Base-by-base conservation (phyloP, 2,329 filamentous ascomycete genomes). In the Raffaelea arxii region DNA sequence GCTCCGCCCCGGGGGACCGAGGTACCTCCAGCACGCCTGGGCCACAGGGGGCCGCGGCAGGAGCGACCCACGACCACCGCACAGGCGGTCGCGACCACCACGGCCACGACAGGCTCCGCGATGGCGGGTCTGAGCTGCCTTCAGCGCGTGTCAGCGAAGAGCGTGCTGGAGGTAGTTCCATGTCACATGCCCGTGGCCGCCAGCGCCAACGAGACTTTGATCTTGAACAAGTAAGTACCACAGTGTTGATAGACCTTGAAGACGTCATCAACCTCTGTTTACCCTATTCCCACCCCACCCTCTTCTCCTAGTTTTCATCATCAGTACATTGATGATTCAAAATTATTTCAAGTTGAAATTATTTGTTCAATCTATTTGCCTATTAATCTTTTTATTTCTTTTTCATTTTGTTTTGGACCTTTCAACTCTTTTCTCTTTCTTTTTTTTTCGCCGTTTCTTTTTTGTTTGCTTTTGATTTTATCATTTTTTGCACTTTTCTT, bases 161-260 rank as follows among this genome's bases (percentile, higher is more conserved):
- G 65, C 75, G 86, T 44, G 79, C 80, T 48, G 78, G 78, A 25
- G 73, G 69, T 25, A 71, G 75, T 42, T 72, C 75, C 41, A 73
- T 79, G 45, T 72, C 76, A 51, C 78, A 78, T 51, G 73, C 75
- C 11, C 72, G 86, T 50, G 84, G 84, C 18, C 83, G 83, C 43
- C 80, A 88, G 62, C 74, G 87, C 55, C 78, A 81, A 50, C 78
- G 87, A 50, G 87, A 94, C 58, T 86, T 82, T 62, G 87, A 94
- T 51, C 74, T 92, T 45, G 87, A 94, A 62, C 83, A 82, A 72
- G 86, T 89, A 62, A 74, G 77, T 74, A n/a, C 22, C 39, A 7
- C 2, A 14, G n/a, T n/a, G n/a, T n/a, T n/a, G n/a, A n/a, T n/a
- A n/a, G n/a, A n/a, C n/a, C n/a, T n/a, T n/a, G n/a, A n/a, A n/a